A percentile compares a stretch with the other conserved stretches of the same genome.
phyloP scores from a whole-genome alignment of 768 basidiomycete genomes.

The Tylopilus felleus region DNA sequence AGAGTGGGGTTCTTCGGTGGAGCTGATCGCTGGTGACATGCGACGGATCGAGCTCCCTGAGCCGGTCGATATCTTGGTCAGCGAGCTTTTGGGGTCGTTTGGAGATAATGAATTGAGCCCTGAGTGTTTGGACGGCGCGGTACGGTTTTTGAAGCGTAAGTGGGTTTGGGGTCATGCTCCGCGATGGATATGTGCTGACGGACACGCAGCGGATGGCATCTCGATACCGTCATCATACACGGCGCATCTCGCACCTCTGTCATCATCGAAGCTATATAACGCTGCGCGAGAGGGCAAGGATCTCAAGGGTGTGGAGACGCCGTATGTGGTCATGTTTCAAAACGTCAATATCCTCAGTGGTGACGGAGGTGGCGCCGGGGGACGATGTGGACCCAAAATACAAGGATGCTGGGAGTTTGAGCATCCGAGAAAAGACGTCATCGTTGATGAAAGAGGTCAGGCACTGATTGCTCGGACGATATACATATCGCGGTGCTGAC shows the following conservation, averaged over 20 bases:
- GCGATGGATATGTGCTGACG: constrained; percentile 11
- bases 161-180: background rate
- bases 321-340: constrained; percentile 98
- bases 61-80: constrained; percentile 88
- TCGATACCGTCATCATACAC: constrained; percentile 97
- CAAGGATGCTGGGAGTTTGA: constrained; percentile 99
- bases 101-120: constrained; percentile 99
- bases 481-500: constrained; percentile 7
- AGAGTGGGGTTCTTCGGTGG: constrained; percentile 82
- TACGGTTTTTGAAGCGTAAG: constrained; percentile 86
- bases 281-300: constrained; percentile 70
- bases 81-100: constrained; percentile 94
- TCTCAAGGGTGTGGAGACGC: constrained; percentile 81
- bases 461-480: background rate
- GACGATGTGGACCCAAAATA: constrained; percentile 74
- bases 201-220: constrained; percentile 72
- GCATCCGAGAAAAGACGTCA: constrained; percentile 81
- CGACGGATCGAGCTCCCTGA: constrained; percentile 78
- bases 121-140: constrained; percentile 95
- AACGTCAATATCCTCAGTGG: constrained; percentile 88
- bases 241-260: constrained; percentile 89
- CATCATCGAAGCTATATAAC: constrained; percentile 88
- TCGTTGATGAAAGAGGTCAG: constrained; percentile 69
- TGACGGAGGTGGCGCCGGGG: constrained; percentile 55
- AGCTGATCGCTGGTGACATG: constrained; percentile 95